phyloP scores from a whole-genome alignment of 139 green algal genomes.

The Dunaliella primolecta region DNA sequence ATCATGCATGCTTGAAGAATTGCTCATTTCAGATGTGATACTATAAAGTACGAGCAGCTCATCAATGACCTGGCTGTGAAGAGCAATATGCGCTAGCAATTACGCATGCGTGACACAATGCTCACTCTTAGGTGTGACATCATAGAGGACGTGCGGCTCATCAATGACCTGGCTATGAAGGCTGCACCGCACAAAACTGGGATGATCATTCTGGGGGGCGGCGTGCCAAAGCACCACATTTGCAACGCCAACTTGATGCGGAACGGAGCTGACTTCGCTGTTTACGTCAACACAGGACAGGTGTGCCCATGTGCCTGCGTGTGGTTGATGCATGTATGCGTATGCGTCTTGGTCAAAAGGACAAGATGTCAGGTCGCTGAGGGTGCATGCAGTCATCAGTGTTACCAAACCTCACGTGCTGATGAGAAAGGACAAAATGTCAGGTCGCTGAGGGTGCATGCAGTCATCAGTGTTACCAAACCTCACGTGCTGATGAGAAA shows the following conservation, averaged over 20 bases:
- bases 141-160: conserved; percentile 74
- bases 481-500: no score
- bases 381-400: no score
- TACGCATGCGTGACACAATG: no score
- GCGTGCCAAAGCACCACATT: conserved; percentile 98
- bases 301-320: not conserved
- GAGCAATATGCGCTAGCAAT: no score
- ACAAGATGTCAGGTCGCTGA: no score
- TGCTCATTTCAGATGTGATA: conserved; percentile 48
- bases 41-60: conserved; percentile 70
- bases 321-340: not conserved
- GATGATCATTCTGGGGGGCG: conserved; percentile 92
- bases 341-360: no score
- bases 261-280: conserved; percentile 95
- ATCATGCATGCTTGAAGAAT: no score
- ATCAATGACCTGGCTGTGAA: no score
- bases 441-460: no score
- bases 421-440: no score
- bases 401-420: no score
- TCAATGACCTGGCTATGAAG: conserved; percentile 92
- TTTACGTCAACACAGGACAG: conserved; percentile 85
- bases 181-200: conserved; percentile 75
- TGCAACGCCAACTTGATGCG: conserved; percentile 99
- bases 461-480: no score
- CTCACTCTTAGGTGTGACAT: conserved; percentile 51